Evolutionary conservation across 2,329 filamentous ascomycete species (phyloP), one percentile per base, ranked within the genome.

Genomic region (Penicillium decumbens): DNA sequence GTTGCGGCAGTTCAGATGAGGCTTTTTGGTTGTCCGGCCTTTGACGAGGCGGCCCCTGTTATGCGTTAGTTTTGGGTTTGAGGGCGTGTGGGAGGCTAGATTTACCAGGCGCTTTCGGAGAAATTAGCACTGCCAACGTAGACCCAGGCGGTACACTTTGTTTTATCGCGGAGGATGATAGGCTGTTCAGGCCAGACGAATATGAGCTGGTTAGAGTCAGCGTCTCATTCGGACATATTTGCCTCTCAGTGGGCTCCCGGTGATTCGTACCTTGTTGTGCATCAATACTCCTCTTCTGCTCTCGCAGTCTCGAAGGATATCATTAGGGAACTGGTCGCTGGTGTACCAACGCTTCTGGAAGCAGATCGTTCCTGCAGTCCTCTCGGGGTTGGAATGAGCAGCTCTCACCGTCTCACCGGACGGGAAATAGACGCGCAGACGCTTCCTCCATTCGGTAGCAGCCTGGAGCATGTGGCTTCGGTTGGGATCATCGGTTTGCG

Each of bases 41-140:
- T 84, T 83, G 46, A 84, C 81, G 27, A 95, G 71, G 41, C 83
- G 83, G 20, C 92, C 93, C 92, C 87, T 89, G 54, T 45, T 8
- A 42, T 29, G 10, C 28, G 27, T 49, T 41, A 44, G 44, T 27
- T 28, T 9, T 15, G n/a, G 4, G 4, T 13, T 7, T 24, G 23
- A 25, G 12, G 18, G 37, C 20, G 41, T n/a, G 7, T 38, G 13
- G 41, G 30, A 27, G 35, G 0, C 10, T 6, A 6, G 7, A 5
- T 82, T 76, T 72, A 89, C 87, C 93, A 98, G 27, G 93, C 93
- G 66, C 88, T 91, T 69, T 96, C 90, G 0, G 90, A 95, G 25
- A 95, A 72, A 70, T 98, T 98, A 6, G 89, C 89, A 60, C 89
- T 95, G 13, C 93, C 93, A 32, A 95, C 73, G 64, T 97, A 97